Evolutionary conservation across 176 grass and related monocot genomes (phyloP).

Genomic region (Ananas comosus): DNA sequence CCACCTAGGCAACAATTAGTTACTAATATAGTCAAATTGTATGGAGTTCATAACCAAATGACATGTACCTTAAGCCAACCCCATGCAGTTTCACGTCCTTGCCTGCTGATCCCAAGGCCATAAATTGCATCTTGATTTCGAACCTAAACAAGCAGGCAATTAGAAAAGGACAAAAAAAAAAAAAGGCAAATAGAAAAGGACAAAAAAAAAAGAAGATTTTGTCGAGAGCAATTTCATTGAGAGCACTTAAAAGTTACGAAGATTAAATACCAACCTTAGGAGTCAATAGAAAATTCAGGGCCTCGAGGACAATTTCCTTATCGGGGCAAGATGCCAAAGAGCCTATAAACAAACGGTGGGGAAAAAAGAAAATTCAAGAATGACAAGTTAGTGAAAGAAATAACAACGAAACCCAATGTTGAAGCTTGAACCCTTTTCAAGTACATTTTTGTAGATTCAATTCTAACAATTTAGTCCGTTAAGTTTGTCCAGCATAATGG

Average conservation of each 20-base stretch:
- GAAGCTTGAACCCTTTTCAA: too few relatives aligned
- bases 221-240: neutral
- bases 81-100: slow-evolving; percentile 68
- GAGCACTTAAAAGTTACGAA: slow-evolving; percentile 3
- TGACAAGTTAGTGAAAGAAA: too few relatives aligned
- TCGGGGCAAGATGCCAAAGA: slow-evolving; percentile 44
- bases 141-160: slow-evolving; percentile 42
- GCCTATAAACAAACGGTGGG: slow-evolving; percentile 29
- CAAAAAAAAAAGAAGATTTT: slow-evolving; percentile 2
- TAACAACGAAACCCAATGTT: too few relatives aligned
- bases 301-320: slow-evolving; percentile 59
- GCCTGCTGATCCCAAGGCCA: slow-evolving; percentile 27
- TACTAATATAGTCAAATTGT: too few relatives aligned
- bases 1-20: too few relatives aligned
- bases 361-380: neutral
- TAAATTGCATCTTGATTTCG: slow-evolving; percentile 55
- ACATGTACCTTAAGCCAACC: slow-evolving; percentile 66
- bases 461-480: too few relatives aligned
- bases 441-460: too few relatives aligned
- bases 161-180: slow-evolving; percentile 13
- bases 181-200: too few relatives aligned
- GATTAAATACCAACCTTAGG: slow-evolving; percentile 38
- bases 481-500: too few relatives aligned
- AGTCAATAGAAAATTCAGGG: slow-evolving; percentile 62
- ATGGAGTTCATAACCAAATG: slow-evolving; percentile 5